phyloP scores from a whole-genome alignment of 768 basidiomycete species.

The Lactifluus volemus region DNA sequence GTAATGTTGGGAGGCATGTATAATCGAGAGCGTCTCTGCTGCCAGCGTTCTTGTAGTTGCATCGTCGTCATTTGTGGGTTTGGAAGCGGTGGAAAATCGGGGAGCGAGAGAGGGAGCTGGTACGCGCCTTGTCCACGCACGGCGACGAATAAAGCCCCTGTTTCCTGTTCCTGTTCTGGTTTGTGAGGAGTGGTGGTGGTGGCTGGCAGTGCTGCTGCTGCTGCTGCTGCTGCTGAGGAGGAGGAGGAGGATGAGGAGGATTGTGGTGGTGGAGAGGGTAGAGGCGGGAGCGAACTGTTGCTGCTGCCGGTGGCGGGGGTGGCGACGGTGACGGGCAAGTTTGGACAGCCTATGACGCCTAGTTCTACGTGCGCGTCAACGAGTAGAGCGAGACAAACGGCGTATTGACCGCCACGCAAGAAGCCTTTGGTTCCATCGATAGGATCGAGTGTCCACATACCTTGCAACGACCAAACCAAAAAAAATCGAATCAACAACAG shows the following conservation, averaged over 20 bases:
- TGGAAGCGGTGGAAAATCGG: too few relatives aligned
- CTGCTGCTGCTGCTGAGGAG: too few relatives aligned
- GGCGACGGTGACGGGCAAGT: constrained; percentile 46
- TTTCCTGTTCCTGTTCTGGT: background rate
- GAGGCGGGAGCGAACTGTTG: constrained; percentile 3
- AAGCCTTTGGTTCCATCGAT: constrained; percentile 58
- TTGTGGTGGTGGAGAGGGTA: too few relatives aligned
- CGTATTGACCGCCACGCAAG: constrained; percentile 52
- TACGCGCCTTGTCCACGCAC: constrained; percentile 80
- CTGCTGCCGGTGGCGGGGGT: too few relatives aligned
- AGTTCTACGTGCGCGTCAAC: constrained; percentile 42
- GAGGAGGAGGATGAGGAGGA: too few relatives aligned
- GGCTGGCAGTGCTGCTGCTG: too few relatives aligned
- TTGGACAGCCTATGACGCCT: constrained; percentile 74
- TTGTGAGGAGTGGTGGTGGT: too few relatives aligned
- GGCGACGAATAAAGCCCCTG: constrained; percentile 80
- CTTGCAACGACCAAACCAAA: constrained; percentile 8
- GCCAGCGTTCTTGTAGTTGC: too few relatives aligned
- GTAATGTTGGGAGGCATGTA: too few relatives aligned
- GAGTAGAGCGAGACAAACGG: constrained; percentile 50
- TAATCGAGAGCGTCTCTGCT: too few relatives aligned
- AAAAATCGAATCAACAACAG: background rate
- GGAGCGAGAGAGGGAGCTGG: constrained; percentile 38
- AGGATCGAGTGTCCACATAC: constrained; percentile 39
- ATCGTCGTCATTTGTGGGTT: too few relatives aligned